phyloP scores from a whole-genome alignment of 148 eudicot species.

The Arbutus unedo region DNA sequence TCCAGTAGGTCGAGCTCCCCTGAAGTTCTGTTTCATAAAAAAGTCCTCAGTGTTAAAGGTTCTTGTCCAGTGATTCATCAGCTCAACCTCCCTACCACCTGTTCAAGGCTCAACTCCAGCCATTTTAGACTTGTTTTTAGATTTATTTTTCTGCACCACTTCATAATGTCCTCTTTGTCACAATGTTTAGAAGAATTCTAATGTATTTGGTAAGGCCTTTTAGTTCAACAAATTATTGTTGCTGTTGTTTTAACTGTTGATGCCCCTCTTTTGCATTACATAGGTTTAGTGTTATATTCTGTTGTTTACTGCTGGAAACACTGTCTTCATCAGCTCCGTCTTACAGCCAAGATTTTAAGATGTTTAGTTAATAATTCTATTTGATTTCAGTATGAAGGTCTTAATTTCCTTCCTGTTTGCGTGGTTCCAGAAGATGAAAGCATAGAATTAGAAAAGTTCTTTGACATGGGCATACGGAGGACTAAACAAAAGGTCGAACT shows the following conservation, averaged over 20 bases:
- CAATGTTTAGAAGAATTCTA: neutral
- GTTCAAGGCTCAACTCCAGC: too few species aligned
- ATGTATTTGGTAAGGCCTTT: slow-evolving; percentile 1
- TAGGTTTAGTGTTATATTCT: neutral
- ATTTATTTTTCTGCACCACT: too few species aligned
- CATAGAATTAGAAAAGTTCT: slow-evolving; percentile 35
- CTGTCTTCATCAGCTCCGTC: neutral
- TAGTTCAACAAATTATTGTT: neutral
- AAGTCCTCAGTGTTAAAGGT: too few species aligned
- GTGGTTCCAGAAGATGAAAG: slow-evolving; percentile 24
- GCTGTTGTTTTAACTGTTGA: neutral
- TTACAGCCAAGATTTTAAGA: neutral
- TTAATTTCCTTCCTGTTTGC: neutral
- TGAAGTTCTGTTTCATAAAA: too few species aligned
- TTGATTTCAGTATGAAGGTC: neutral
- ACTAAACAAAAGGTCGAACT: slow-evolving; percentile 25
- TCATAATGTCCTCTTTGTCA: too few species aligned
- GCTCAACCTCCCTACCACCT: too few species aligned
- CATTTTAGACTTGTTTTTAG: too few species aligned
- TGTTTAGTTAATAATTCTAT: neutral
- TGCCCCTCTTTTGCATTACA: neutral
- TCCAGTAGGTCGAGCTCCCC: too few species aligned
- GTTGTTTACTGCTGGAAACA: neutral
- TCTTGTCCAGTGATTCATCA: too few species aligned
- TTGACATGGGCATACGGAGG: slow-evolving; percentile 25